Base-by-base conservation (phyloP, 106 monocot species). In the Vanilla planifolia region DNA sequence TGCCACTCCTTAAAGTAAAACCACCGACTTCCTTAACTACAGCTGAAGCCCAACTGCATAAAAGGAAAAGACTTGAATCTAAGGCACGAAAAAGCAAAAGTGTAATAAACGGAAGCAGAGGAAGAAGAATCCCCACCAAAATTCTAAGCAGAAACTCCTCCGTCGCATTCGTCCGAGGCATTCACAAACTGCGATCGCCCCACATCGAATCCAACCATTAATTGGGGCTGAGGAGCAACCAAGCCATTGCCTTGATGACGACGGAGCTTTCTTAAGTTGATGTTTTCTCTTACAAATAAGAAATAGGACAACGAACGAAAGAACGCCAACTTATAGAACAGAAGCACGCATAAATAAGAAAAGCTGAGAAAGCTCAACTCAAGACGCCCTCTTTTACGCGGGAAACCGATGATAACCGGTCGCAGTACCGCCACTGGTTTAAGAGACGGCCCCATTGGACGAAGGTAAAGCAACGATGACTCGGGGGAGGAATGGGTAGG, bases 141-240 rank as follows among this genome's bases (percentile, higher is more conserved):
- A 71, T 51, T 75, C 69, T 67, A 17, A 71, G n/a, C n/a, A n/a
- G n/a, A n/a, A n/a, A n/a, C 63, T 80, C 36, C 13, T 50, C 71
- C 71, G 80, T 80, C 71, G 22, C 43, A 59, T 24, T 68, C 58
- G 15, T 8, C 5, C 11, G 33, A 8, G 20, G 5, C 22, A 11
- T 46, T 45, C 51, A 43, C 26, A 43, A 68, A 69, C 70, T 42
- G 62, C 75, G 53, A 71, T 42, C 63, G 71, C 75, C 75, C 71
- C 57, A 80, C 32, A 60, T 25, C 55, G 14, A 51, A 24, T 66
- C 51, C 26, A 29, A 62, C 8, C 20, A 69, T 10, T 42, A 26
- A 14, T 48, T 27, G 27, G 15, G 7, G 17, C 19, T 40, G 1
- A 5, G 8, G 33, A 68, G 26, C 13, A 55, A 33, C 23, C 14